Evolutionary conservation across 352 stramenopile genomes (phyloP).

Genomic region (Paralagenidium karlingii): DNA sequence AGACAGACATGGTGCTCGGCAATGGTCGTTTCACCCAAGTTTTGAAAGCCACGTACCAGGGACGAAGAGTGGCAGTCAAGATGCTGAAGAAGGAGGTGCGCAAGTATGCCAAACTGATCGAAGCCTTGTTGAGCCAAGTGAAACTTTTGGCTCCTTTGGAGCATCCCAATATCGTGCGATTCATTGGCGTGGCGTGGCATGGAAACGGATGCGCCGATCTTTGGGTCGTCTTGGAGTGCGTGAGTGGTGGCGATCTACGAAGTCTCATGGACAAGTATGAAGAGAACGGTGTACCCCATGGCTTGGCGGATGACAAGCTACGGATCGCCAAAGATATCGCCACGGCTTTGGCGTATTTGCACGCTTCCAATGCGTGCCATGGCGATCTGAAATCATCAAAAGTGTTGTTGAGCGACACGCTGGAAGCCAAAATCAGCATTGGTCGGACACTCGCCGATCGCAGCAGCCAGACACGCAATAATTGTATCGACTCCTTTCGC

Average conservation of each 20-base stretch:
- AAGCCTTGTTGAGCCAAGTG: slow-evolving; percentile 1
- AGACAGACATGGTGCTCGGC: no score
- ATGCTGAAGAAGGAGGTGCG: background rate
- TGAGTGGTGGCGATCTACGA: slow-evolving; percentile 48
- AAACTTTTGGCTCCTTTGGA: slow-evolving; percentile 28
- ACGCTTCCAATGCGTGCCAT: slow-evolving; percentile 32
- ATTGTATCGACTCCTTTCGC: slow-evolving; percentile 24
- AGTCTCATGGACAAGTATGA: slow-evolving; percentile 24
- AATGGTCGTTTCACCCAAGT: background rate
- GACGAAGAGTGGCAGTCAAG: background rate
- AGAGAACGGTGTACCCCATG: slow-evolving; percentile 11
- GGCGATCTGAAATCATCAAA: no score
- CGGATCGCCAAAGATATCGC: slow-evolving; percentile 15
- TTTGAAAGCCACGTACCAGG: no score
- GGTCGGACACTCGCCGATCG: no score
- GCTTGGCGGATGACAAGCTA: slow-evolving; percentile 42
- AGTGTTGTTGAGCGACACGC: no score
- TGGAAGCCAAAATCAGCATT: no score
- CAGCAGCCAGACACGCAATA: no score
- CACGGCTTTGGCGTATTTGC: slow-evolving; percentile 16
- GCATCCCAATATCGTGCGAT: slow-evolving; percentile 68
- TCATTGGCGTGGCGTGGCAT: slow-evolving; percentile 68
- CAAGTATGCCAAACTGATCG: background rate
- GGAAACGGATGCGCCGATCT: slow-evolving; percentile 29
- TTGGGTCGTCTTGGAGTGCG: slow-evolving; percentile 61